Base-by-base conservation (phyloP, 805 yeast genomes). In the Spathaspora passalidarum region DNA sequence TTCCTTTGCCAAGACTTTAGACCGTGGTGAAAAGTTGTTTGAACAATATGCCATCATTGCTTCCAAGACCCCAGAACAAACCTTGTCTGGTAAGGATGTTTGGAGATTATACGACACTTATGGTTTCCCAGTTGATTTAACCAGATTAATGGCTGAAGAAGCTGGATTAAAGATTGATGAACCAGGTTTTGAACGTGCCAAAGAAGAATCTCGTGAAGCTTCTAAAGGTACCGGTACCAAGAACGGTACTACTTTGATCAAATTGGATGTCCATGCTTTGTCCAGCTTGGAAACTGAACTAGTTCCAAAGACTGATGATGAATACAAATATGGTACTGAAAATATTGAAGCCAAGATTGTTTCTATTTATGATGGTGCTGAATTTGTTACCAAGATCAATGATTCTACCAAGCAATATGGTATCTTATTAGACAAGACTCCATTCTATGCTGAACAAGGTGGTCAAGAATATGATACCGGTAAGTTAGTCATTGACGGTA, bases 401-500 rank as follows among this genome's bases (percentile, higher is more conserved):
- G 74, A 69, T 29, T 47, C 60, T 4, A 17, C 37, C 16, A 55
- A 59, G 44, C 89, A 87, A 63, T 69, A 77, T 54, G 99, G 99
- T 65, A 68, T 94, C 44, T 65, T 94, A 42, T 75, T 94, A 49
- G 95, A 94, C 64, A 86, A 81, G 66, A 88, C 98, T 20, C 94
- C 95, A 65, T 89, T 94, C 70, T 94, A 94, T 62, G 98, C 99
- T 42, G 99, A 94, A 73, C 95, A 88, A 70, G 99, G 99, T 81
- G 99, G 99, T 62, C 99, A 94, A 76, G 97, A 90, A 68, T 86
- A 78, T 61, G 99, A 94, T 65, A 86, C 95, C 37, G 99, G 99
- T 69, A 86, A 81, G 66, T 77, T 94, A 53, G 91, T 89, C 43
- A 82, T 89, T 59, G 97, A 91, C 62, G 97, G 95, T 39, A 70